Base-by-base conservation (phyloP, 192 early-diverging fungal genomes). In the Blastocladiella britannica region DNA sequence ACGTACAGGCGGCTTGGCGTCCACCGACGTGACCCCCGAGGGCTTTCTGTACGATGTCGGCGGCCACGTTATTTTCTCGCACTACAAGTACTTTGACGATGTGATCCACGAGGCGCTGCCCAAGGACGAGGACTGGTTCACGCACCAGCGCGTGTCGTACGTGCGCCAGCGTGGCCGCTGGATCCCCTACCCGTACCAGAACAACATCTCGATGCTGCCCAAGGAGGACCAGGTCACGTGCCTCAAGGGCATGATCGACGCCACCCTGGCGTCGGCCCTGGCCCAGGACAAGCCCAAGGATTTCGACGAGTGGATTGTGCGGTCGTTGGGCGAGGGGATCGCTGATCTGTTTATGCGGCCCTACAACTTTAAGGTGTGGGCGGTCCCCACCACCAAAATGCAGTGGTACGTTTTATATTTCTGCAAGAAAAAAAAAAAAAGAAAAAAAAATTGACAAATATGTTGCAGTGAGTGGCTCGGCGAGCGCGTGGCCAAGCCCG, bases 361-460 rank as follows among this genome's bases (percentile, higher is more conserved):
- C 7, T 67, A 67, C 65, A 67, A 67, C 58, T 63, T 63, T 54
- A 67, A 67, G 56, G 65, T 67, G 15, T 67, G 65, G 65, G 61
- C 65, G 7, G 59, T 67, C 28, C 58, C 58, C n/a, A 53, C 65
- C 28, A 59, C 53, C 52, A 26, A 23, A 8, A 53, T 53, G 52
- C 25, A 55, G 54, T 58, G 53, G 60, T 66, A 12, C 28, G 60
- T 61, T n/a, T 18, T 53, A 18, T 5, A 25, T 12, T 28, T 23
- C 29, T 12, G 9, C 26, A 30, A 9, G 30, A n/a, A 15, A 30
- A 29, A 29, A 29, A 57, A 7, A 18, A 54, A 54, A 54, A 54
- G 24, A 15, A 22, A 54, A 54, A 9, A 54, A 18, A 54, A 29
- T 51, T 58, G n/a, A n/a, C n/a, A n/a, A n/a, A n/a, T n/a, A n/a